These are phyloP conservation scores for Dionaea muscipula DNA, from an alignment of 179 eudicot species.

Conservation along the genomic window DNA sequence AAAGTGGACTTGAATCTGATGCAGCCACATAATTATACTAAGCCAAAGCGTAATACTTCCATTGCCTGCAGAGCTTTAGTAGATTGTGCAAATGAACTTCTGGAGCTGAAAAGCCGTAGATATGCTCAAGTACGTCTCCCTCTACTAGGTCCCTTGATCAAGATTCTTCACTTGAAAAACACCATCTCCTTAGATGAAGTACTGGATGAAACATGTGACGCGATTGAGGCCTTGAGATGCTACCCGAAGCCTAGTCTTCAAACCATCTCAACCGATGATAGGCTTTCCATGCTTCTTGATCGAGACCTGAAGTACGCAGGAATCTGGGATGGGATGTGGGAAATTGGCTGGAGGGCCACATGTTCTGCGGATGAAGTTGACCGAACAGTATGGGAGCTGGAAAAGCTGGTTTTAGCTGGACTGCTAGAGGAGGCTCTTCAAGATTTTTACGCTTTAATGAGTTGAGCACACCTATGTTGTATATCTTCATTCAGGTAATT, in stretches of 20 bases:
- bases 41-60: slow-evolving; percentile 11
- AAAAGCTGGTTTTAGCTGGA: slow-evolving; percentile 29
- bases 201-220: slow-evolving; percentile 29
- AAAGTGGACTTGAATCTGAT: slow-evolving; percentile 10
- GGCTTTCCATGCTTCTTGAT: slow-evolving; percentile 20
- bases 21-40: background rate
- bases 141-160: slow-evolving; percentile 4
- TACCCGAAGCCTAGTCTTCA: slow-evolving; percentile 13
- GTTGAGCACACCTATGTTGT: too few relatives aligned
- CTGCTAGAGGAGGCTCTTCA: slow-evolving; percentile 33
- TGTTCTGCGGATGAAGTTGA: slow-evolving; percentile 31
- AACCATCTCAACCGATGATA: slow-evolving; percentile 5
- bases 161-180: slow-evolving; percentile 5
- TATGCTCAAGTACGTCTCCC: slow-evolving; percentile 11
- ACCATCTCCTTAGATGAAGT: slow-evolving; percentile 20
- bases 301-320: slow-evolving; percentile 23
- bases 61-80: slow-evolving; percentile 17
- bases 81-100: slow-evolving; percentile 45
- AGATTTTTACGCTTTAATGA: slow-evolving; percentile 18
- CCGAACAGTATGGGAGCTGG: slow-evolving; percentile 28
- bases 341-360: slow-evolving; percentile 34
- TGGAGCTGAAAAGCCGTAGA: slow-evolving; percentile 21
- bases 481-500: too few relatives aligned
- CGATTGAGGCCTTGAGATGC: slow-evolving; percentile 28
- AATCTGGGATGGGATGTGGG: slow-evolving; percentile 28